Conservation (phyloP, 1,139 yeast species). For the Debaryomyces nepalensis region DNA sequence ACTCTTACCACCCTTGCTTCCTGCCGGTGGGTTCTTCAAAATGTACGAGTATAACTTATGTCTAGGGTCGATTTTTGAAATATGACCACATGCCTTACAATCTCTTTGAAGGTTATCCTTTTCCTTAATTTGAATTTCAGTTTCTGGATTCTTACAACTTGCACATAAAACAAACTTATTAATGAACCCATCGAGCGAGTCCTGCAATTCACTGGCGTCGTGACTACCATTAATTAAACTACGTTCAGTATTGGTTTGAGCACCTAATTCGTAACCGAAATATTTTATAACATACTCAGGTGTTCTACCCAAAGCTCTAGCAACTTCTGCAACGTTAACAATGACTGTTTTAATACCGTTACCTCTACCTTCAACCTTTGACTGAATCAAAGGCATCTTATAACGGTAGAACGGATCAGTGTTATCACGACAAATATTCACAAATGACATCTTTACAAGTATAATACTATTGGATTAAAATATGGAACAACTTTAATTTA, state of each 20-base stretch:
- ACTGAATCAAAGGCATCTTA: slow-evolving; percentile 97
- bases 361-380: slow-evolving; percentile 98
- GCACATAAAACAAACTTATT: slow-evolving; percentile 91
- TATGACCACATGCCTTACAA: slow-evolving; percentile 98
- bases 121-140: slow-evolving; percentile 82
- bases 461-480: slow-evolving; percentile 3
- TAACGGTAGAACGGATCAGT: slow-evolving; percentile 98
- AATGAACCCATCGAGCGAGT: slow-evolving; percentile 91
- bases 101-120: slow-evolving; percentile 83
- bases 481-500: slow-evolving; percentile 1
- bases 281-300: slow-evolving; percentile 89
- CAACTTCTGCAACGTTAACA: slow-evolving; percentile 88
- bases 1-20: slow-evolving; percentile 50
- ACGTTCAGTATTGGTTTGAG: slow-evolving; percentile 89
- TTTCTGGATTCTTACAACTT: slow-evolving; percentile 96
- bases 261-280: slow-evolving; percentile 97
- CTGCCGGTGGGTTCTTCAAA: slow-evolving; percentile 88
- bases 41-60: slow-evolving; percentile 87
- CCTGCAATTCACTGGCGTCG: slow-evolving; percentile 89
- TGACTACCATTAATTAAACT: slow-evolving; percentile 95
- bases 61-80: slow-evolving; percentile 81
- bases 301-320: slow-evolving; percentile 93
- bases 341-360: slow-evolving; percentile 98
- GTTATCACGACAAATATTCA: slow-evolving; percentile 96
- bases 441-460: slow-evolving; percentile 68